A percentile compares a stretch with the other conserved stretches of the same genome.
Conservation (phyloP, 768 basidiomycete genomes). For the Pleurotus djamor region DNA sequence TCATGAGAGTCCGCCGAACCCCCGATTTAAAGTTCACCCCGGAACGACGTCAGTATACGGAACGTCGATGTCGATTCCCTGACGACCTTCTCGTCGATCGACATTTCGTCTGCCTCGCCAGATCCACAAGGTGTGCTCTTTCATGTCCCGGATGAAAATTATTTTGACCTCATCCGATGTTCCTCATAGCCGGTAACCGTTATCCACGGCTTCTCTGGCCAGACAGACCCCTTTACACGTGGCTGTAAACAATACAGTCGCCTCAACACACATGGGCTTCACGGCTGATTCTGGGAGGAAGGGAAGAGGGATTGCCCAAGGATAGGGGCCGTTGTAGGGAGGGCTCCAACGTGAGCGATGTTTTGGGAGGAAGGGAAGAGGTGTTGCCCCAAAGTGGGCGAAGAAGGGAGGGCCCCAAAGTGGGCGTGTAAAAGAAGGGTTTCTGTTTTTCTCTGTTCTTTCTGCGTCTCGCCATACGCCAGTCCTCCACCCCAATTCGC, state of each 20-base stretch:
- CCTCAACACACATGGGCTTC: neutral
- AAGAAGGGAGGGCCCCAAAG: constrained; percentile 5
- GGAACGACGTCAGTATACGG: too few species aligned
- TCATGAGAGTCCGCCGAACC: too few species aligned
- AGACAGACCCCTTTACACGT: neutral
- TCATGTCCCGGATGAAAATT: too few species aligned
- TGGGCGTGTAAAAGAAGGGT: neutral
- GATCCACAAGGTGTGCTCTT: too few species aligned
- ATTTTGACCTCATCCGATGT: too few species aligned
- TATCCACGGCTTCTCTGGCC: neutral
- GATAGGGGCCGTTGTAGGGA: neutral
- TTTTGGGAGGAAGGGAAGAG: constrained; percentile 3
- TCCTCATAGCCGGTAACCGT: too few species aligned
- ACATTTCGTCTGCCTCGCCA: too few species aligned
- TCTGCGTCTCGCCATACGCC: neutral
- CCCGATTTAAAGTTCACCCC: too few species aligned
- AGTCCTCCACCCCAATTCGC: too few species aligned
- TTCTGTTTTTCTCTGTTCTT: neutral
- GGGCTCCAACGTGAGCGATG: neutral
- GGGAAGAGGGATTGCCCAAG: neutral
- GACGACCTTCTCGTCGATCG: too few species aligned
- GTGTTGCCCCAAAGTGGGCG: constrained; percentile 3
- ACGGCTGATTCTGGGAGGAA: neutral
- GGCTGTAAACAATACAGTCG: neutral
- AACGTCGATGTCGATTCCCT: too few species aligned